Conservation (phyloP, 2,329 filamentous ascomycete genomes). For the Monosporascus sp. region DNA sequence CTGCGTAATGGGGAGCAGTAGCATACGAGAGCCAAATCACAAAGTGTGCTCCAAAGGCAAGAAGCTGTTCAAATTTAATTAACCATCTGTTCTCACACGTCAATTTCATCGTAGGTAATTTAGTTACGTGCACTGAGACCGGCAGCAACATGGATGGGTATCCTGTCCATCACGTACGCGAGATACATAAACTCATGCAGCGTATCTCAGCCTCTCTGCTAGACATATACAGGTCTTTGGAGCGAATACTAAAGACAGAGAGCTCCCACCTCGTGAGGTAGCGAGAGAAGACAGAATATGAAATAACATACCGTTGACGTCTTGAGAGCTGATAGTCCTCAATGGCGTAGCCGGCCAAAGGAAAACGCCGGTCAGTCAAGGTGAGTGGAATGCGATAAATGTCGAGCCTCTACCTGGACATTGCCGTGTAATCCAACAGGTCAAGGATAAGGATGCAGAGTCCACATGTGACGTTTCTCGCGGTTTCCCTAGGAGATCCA, state of each 20-base stretch:
- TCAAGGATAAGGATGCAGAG: neutral
- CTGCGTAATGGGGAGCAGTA: no score
- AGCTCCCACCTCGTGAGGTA: constrained; percentile 27
- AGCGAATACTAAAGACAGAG: constrained; percentile 1
- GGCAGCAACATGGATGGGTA: no score
- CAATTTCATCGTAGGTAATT: no score
- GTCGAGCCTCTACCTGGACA: neutral
- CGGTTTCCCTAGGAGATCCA: neutral
- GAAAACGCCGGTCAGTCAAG: neutral
- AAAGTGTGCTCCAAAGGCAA: no score
- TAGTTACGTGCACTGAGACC: no score
- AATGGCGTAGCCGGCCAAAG: neutral
- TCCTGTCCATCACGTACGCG: no score
- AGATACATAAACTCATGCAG: no score
- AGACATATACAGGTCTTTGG: neutral
- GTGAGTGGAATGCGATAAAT: neutral
- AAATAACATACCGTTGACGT: constrained; percentile 38
- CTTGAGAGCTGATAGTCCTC: constrained; percentile 32
- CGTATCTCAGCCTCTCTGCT: no score
- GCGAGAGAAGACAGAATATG: constrained; percentile 26
- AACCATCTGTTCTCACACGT: no score
- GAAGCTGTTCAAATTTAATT: no score
- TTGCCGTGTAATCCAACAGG: neutral
- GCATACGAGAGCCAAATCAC: no score
- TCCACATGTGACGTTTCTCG: constrained; percentile 4